A percentile compares a stretch with the other conserved stretches of the same genome.
Evolutionary conservation across 139 green algal species (phyloP).

Genomic region (Yamagishiella unicocca): DNA sequence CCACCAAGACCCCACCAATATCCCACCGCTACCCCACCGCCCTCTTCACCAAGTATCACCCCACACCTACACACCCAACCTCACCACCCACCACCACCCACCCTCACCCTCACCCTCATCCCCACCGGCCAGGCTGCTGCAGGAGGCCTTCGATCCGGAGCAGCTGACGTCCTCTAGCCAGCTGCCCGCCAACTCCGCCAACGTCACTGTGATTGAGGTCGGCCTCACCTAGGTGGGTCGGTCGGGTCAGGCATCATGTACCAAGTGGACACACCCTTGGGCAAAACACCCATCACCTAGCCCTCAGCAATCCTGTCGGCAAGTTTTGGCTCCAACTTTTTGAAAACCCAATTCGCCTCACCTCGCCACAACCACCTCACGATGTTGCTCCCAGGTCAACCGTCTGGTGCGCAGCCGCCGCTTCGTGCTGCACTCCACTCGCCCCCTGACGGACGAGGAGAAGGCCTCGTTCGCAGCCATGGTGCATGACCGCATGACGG

Average conservation of each 20-base stretch:
- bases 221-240: constrained; percentile 77
- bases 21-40: no score
- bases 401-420: constrained; percentile 88
- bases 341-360: no score
- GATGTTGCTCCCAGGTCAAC: constrained; percentile 73
- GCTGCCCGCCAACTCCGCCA: constrained; percentile 55
- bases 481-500: constrained; percentile 98
- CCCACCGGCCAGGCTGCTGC: constrained; percentile 81
- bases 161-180: constrained; percentile 73
- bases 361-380: no score
- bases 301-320: no score
- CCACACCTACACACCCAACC: no score
- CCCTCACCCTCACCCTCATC: neutral
- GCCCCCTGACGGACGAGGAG: constrained; percentile 58
- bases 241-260: neutral
- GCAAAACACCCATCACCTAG: no score
- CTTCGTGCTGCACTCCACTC: constrained; percentile 75
- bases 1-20: no score
- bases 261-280: no score
- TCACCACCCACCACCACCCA: no score
- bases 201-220: constrained; percentile 74
- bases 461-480: constrained; percentile 71
- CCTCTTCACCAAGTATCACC: no score
- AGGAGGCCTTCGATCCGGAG: constrained; percentile 97
- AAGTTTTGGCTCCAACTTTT: no score